Evolutionary conservation across 2,329 filamentous ascomycete species (phyloP), one percentile per base, ranked within the genome.

Genomic region (Aspergillus alliaceus): DNA sequence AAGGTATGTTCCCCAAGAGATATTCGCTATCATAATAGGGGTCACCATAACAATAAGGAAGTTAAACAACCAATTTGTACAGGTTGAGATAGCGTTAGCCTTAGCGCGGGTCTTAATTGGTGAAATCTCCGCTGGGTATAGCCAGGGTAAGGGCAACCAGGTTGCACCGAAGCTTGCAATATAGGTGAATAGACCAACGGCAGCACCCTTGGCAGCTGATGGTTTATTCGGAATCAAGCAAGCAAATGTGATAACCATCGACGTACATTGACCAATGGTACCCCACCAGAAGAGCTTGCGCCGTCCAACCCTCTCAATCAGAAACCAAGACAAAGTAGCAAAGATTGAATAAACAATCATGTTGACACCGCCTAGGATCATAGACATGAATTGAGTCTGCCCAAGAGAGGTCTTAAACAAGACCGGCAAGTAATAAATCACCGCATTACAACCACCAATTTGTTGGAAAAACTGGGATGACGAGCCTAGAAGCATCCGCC

Each of bases 101-200:
- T 81, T 79, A 47, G 80, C 78, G 51, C 81, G 76, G 32, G 80
- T 83, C 66, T 79, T 80, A 69, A 82, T 75, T 3, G 81, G 80
- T 64, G 80, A 81, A 69, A 82, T 75, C 58, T 81, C 81, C 49
- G 80, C 76, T 0, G 79, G 72, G 58, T 73, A 71, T 52, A 71
- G 59, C 85, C 84, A 88, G 2, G 85, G 85, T 24, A 86, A 78
- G 9, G 85, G 84, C 5, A 87, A 69, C 79, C 82, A 85, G 1
- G 84, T 87, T 0, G 85, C 85, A 12, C 85, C 86, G 60, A 88
- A 89, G 59, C 85, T 86, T 6, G 81, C 80, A 60, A 88, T 89
- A 71, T 88, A 89, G 4, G 84, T 81, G 73, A 89, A 89, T 29
- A 89, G 73, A 56, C 86, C 86, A 1, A 87, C 84, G 7, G 78